These are phyloP conservation scores for Blastomyces emzantsi DNA, from an alignment of 2,329 filamentous ascomycete species.

Conservation along the genomic window DNA sequence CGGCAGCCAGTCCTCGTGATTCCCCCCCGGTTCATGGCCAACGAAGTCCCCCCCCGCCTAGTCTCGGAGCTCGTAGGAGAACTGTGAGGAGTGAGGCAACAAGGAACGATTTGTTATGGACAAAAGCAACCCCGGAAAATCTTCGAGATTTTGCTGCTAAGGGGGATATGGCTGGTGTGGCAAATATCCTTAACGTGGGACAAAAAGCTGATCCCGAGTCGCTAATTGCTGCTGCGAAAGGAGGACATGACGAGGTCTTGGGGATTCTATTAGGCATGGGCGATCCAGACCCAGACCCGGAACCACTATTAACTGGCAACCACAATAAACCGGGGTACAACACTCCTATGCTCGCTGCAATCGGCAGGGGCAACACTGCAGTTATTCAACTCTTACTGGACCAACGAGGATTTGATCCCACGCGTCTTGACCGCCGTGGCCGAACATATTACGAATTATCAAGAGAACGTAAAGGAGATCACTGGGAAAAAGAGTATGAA, in stretches of 20 bases:
- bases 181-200: constrained; percentile 41
- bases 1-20: constrained; percentile 39
- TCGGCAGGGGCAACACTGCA: constrained; percentile 76
- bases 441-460: constrained; percentile 84
- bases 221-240: constrained; percentile 82
- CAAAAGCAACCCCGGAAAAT: constrained; percentile 43
- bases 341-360: constrained; percentile 89
- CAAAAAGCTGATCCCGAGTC: constrained; percentile 67
- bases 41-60: constrained; percentile 29
- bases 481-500: constrained; percentile 82
- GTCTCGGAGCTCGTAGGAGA: constrained; percentile 31
- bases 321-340: constrained; percentile 58
- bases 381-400: constrained; percentile 72
- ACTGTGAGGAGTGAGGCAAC: constrained; percentile 43
- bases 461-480: constrained; percentile 68
- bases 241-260: constrained; percentile 80
- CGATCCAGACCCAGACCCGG: constrained; percentile 58
- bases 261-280: constrained; percentile 66
- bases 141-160: constrained; percentile 42
- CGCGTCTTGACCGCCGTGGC: constrained; percentile 60
- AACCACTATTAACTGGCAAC: constrained; percentile 46
- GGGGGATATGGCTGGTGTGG: constrained; percentile 42
- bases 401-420: constrained; percentile 74
- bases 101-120: constrained; percentile 43
- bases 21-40: constrained; percentile 32